phyloP scores from a whole-genome alignment of 805 yeast species.

The Lipomyces sp. region DNA sequence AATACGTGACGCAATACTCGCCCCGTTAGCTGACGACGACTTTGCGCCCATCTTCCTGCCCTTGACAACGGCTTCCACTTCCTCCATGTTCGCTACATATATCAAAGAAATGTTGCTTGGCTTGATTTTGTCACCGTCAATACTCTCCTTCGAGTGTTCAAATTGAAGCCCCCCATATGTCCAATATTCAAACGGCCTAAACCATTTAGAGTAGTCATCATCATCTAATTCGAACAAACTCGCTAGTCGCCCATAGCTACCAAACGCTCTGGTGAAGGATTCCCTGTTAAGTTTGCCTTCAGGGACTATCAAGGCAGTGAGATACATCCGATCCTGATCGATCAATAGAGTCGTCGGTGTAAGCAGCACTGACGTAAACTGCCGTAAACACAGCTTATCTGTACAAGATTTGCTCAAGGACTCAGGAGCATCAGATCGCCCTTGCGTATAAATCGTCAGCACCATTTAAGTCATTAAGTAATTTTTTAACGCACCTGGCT shows the following conservation, averaged over 20 bases:
- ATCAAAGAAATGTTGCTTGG: constrained; percentile 39
- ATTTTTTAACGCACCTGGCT: constrained; percentile 63
- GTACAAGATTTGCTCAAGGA: constrained; percentile 86
- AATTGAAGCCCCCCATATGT: constrained; percentile 22
- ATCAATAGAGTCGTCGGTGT: constrained; percentile 41
- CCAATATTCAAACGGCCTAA: constrained; percentile 26
- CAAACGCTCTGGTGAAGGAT: constrained; percentile 46
- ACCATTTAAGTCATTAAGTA: neutral
- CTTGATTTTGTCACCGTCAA: constrained; percentile 17
- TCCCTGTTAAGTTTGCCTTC: constrained; percentile 15
- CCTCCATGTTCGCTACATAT: constrained; percentile 36
- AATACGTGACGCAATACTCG: constrained; percentile 36
- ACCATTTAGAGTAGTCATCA: neutral
- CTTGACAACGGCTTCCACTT: constrained; percentile 37
- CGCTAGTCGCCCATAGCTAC: constrained; percentile 28
- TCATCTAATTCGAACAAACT: neutral
- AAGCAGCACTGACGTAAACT: constrained; percentile 48
- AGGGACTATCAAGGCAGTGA: constrained; percentile 44
- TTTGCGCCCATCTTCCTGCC: constrained; percentile 43
- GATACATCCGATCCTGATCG: constrained; percentile 38
- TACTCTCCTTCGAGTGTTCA: constrained; percentile 18
- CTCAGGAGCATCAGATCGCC: constrained; percentile 74
- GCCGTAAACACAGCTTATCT: constrained; percentile 75
- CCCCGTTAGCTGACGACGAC: constrained; percentile 34
- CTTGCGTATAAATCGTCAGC: constrained; percentile 8